Conservation (phyloP, 176 grass and related monocot species). For the Bolboschoenus planiculmis region DNA sequence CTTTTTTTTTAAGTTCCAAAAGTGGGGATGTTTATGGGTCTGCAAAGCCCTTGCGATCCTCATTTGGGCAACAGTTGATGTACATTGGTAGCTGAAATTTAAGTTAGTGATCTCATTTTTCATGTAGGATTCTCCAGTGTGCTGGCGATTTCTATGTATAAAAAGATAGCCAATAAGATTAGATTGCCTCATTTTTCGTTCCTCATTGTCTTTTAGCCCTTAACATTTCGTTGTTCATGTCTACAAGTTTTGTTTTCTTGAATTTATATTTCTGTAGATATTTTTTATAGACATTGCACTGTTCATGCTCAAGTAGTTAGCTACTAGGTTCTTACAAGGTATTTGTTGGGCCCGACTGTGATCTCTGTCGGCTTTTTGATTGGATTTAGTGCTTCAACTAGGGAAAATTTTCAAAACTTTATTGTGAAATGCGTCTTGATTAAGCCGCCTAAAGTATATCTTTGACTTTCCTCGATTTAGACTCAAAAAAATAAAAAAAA, state of each 20-base stretch:
- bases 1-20: background rate
- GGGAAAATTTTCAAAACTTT: background rate
- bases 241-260: background rate
- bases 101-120: background rate
- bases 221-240: background rate
- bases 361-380: background rate
- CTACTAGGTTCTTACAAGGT: background rate
- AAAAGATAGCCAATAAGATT: slow-evolving; percentile 14
- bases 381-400: background rate
- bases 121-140: slow-evolving; percentile 14
- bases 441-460: background rate
- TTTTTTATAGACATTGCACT: background rate
- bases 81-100: slow-evolving; percentile 30
- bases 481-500: background rate
- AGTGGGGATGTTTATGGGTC: background rate
- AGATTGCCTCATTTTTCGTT: background rate
- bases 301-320: background rate
- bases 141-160: slow-evolving; percentile 14
- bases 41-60: background rate
- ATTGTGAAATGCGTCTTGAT: background rate
- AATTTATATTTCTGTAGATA: background rate
- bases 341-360: background rate
- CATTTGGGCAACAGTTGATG: slow-evolving; percentile 21
- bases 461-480: background rate
- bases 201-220: background rate